Evolutionary conservation across 2,329 filamentous ascomycete genomes (phyloP).

Genomic region (Ilyonectria mors-panacis): DNA sequence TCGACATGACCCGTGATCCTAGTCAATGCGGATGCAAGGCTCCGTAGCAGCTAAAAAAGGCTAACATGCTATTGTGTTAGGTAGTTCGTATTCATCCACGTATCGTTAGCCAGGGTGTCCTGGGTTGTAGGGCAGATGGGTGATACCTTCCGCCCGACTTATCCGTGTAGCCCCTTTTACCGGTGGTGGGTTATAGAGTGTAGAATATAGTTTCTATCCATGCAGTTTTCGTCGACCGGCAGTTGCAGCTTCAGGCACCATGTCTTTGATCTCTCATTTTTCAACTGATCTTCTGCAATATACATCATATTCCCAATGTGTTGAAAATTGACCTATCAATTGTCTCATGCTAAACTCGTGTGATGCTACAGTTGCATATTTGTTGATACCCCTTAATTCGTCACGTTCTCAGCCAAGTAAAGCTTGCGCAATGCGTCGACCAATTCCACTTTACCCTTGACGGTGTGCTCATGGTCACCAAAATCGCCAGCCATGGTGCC

Average conservation of each 20-base stretch:
- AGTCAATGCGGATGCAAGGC: background rate
- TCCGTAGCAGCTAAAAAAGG: background rate
- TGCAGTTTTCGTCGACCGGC: background rate
- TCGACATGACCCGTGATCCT: background rate
- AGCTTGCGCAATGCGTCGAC: conserved; percentile 40
- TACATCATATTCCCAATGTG: too few relatives aligned
- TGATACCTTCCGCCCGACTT: background rate
- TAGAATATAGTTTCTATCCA: background rate
- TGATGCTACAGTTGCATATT: background rate
- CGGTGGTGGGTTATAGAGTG: background rate
- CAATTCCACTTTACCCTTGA: conserved; percentile 46
- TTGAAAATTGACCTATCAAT: too few relatives aligned
- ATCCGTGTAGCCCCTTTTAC: background rate
- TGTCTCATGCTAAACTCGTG: background rate
- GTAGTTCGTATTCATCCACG: background rate
- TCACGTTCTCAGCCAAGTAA: conserved; percentile 1
- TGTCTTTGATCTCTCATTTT: too few relatives aligned
- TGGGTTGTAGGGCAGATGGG: background rate
- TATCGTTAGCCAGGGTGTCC: background rate
- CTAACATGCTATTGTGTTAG: background rate
- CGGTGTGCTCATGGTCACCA: conserved; percentile 41
- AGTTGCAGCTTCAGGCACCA: background rate
- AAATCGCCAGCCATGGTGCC: conserved; percentile 46
- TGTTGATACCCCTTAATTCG: background rate
- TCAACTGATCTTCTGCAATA: too few relatives aligned